Evolutionary conservation across 2,329 filamentous ascomycete species (phyloP).

Genomic region (Penicillium palitans): DNA sequence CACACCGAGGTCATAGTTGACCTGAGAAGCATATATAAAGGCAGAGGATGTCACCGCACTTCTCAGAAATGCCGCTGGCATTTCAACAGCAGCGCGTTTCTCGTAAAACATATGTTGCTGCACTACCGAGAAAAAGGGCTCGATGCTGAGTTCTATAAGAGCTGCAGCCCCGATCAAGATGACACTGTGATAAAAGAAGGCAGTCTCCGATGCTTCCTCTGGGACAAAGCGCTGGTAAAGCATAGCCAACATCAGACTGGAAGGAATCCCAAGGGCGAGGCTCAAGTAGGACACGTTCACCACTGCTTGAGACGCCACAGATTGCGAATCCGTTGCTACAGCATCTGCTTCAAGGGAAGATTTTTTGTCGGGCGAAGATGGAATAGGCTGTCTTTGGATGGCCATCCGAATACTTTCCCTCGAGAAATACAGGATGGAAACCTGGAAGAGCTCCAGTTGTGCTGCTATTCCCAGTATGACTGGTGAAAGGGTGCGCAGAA

Average conservation of each 20-base stretch:
- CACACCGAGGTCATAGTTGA: slow-evolving; percentile 63
- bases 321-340: slow-evolving; percentile 23
- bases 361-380: slow-evolving; percentile 23
- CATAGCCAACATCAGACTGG: slow-evolving; percentile 64
- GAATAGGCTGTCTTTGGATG: slow-evolving; percentile 71
- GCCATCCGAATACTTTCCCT: slow-evolving; percentile 90
- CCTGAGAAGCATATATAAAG: slow-evolving; percentile 63
- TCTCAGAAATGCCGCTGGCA: slow-evolving; percentile 73
- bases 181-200: slow-evolving; percentile 63
- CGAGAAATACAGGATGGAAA: slow-evolving; percentile 91
- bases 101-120: slow-evolving; percentile 80
- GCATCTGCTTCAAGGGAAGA: slow-evolving; percentile 8
- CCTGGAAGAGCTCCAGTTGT: slow-evolving; percentile 89
- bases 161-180: slow-evolving; percentile 58
- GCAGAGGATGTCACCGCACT: slow-evolving; percentile 72
- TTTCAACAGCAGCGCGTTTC: slow-evolving; percentile 78
- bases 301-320: slow-evolving; percentile 63
- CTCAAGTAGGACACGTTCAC: slow-evolving; percentile 87
- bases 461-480: slow-evolving; percentile 80
- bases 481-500: slow-evolving; percentile 85
- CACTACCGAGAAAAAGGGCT: slow-evolving; percentile 85
- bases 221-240: slow-evolving; percentile 63
- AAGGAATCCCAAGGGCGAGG: slow-evolving; percentile 64
- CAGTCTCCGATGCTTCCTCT: slow-evolving; percentile 54
- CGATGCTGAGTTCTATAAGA: slow-evolving; percentile 74